Conservation (phyloP, 495 filamentous ascomycete species). For the Aspergillus sparsus region DNA sequence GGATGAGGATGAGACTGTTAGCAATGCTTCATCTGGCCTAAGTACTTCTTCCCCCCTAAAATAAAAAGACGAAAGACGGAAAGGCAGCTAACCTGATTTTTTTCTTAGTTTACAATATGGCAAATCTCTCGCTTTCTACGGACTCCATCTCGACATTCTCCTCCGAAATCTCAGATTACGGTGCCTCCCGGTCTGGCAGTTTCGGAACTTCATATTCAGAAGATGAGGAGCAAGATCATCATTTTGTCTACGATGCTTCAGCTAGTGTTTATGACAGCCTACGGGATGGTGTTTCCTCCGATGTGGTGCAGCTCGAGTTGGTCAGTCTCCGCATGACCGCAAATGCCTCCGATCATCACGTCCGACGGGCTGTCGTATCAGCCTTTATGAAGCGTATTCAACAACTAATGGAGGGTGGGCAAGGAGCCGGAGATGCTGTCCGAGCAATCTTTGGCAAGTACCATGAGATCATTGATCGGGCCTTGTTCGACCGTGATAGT, state of each 20-base stretch:
- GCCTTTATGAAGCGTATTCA: slow-evolving; percentile 81
- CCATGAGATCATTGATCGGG: slow-evolving; percentile 57
- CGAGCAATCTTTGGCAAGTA: slow-evolving; percentile 58
- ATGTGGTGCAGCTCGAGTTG: slow-evolving; percentile 86
- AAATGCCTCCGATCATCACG: slow-evolving; percentile 84
- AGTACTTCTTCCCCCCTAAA: slow-evolving; percentile 39
- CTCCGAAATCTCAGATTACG: slow-evolving; percentile 47
- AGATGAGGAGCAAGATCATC: slow-evolving; percentile 58
- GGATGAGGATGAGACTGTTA: slow-evolving; percentile 49
- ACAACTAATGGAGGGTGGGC: slow-evolving; percentile 64
- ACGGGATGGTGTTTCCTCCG: slow-evolving; percentile 69
- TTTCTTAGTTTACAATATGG: slow-evolving; percentile 66
- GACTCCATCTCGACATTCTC: slow-evolving; percentile 78
- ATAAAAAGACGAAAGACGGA: slow-evolving; percentile 8
- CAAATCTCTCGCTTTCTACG: slow-evolving; percentile 65
- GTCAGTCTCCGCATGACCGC: slow-evolving; percentile 83
- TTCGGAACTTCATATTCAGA: slow-evolving; percentile 59
- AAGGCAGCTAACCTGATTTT: slow-evolving; percentile 12
- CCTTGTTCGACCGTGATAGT: slow-evolving; percentile 58
- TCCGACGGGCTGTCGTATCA: slow-evolving; percentile 80
- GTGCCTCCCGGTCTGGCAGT: slow-evolving; percentile 49
- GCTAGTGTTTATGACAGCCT: slow-evolving; percentile 81
- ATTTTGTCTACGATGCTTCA: slow-evolving; percentile 87
- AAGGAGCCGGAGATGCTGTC: slow-evolving; percentile 64
- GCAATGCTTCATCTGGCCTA: slow-evolving; percentile 53